Evolutionary conservation across 1,284 basidiomycete species (phyloP).

Genomic region (Moniliophthora roreri): DNA sequence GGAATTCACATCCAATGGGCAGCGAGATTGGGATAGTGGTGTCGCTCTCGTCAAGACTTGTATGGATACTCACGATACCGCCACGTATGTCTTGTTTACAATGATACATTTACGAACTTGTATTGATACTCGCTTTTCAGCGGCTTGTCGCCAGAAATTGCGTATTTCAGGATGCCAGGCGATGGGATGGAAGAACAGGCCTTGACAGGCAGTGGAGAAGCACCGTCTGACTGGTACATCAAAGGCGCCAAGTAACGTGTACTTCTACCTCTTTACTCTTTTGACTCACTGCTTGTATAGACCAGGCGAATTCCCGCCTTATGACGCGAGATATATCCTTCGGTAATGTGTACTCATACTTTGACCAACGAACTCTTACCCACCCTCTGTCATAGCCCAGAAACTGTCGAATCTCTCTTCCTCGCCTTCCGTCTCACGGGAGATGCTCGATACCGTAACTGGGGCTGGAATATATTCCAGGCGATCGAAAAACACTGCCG

Average conservation of each 20-base stretch:
- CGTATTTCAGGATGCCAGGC: slow-evolving; percentile 64
- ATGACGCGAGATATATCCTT: slow-evolving; percentile 92
- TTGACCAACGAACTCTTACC: background rate
- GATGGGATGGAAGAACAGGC: slow-evolving; percentile 45
- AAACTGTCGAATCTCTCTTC: slow-evolving; percentile 80
- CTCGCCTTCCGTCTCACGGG: slow-evolving; percentile 69
- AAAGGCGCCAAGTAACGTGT: slow-evolving; percentile 62
- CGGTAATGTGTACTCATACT: slow-evolving; percentile 41
- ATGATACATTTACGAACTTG: background rate
- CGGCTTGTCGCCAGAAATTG: slow-evolving; percentile 84
- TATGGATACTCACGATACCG: slow-evolving; percentile 83
- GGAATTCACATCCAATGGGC: slow-evolving; percentile 55
- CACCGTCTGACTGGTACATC: slow-evolving; percentile 83
- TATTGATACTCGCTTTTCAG: slow-evolving; percentile 33
- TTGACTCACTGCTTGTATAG: slow-evolving; percentile 27
- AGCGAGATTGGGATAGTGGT: slow-evolving; percentile 82
- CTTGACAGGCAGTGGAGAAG: slow-evolving; percentile 17
- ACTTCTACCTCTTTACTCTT: background rate
- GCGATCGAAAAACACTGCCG: slow-evolving; percentile 71
- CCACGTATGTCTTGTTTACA: slow-evolving; percentile 58
- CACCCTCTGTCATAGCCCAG: slow-evolving; percentile 44
- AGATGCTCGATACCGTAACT: slow-evolving; percentile 64
- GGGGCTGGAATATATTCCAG: slow-evolving; percentile 77
- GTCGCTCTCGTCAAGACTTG: slow-evolving; percentile 85
- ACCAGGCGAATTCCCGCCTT: slow-evolving; percentile 46